phyloP scores from a whole-genome alignment of 129 eudicot genomes.

The Flaveria bidentis region DNA sequence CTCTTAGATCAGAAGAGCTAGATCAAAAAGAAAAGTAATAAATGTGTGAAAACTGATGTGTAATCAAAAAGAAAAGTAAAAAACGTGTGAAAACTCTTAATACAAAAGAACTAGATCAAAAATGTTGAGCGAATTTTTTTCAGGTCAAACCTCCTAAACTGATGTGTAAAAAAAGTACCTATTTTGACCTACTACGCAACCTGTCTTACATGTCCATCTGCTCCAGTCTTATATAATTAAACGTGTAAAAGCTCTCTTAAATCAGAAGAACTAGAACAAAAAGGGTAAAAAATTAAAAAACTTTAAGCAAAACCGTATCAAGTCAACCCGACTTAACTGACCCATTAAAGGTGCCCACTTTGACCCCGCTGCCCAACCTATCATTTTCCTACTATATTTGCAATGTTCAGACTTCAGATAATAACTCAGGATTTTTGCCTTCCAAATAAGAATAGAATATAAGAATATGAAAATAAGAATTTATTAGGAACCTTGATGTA shows the following conservation, averaged over 20 bases:
- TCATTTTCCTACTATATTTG: background rate
- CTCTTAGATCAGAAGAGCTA: background rate
- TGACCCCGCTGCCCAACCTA: background rate
- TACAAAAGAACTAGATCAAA: background rate
- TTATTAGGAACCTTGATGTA: conserved; percentile 70
- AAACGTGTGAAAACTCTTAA: background rate
- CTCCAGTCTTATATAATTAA: too few species aligned
- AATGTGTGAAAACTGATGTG: too few species aligned
- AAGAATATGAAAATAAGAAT: conserved; percentile 5
- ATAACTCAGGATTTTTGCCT: background rate
- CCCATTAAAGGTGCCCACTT: background rate
- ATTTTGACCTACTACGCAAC: background rate
- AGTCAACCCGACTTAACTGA: background rate
- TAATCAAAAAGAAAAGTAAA: too few species aligned
- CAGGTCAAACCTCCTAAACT: background rate
- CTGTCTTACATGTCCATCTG: background rate
- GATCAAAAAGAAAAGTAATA: background rate
- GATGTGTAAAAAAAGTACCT: background rate
- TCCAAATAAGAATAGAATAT: background rate
- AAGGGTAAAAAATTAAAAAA: too few species aligned
- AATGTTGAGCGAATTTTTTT: background rate
- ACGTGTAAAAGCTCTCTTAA: too few species aligned
- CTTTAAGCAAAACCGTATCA: background rate
- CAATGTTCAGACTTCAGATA: background rate
- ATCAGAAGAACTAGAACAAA: too few species aligned